These are phyloP conservation scores for Trichodelitschia bisporula DNA, from an alignment of 495 filamentous ascomycete species.

Conservation along the genomic window DNA sequence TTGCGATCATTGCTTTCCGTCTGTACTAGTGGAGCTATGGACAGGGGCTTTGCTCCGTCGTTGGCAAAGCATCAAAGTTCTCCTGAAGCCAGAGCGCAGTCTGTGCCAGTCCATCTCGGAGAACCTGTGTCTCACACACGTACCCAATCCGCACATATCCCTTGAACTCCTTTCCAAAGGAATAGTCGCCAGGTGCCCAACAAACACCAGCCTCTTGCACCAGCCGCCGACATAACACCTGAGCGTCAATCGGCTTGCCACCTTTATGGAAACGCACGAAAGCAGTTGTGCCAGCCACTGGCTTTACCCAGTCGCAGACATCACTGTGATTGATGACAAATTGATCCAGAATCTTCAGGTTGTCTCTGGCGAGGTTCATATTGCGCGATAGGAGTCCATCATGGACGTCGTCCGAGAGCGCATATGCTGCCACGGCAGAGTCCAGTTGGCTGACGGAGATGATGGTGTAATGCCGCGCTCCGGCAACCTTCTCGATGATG, in stretches of 20 bases:
- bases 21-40: no score
- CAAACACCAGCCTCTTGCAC: conserved; percentile 51
- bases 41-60: no score
- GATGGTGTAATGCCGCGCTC: conserved; percentile 57
- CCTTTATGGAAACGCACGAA: conserved; percentile 43
- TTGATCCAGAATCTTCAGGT: conserved; percentile 38
- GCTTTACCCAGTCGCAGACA: conserved; percentile 47
- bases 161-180: conserved; percentile 56
- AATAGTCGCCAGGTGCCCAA: conserved; percentile 48
- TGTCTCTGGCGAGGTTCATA: conserved; percentile 40
- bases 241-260: conserved; percentile 46
- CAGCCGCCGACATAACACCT: conserved; percentile 43
- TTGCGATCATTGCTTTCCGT: no score
- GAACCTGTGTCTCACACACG: conserved; percentile 42
- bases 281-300: conserved; percentile 62
- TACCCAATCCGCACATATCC: conserved; percentile 67
- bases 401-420: conserved; percentile 37
- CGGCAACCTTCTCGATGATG: conserved; percentile 39
- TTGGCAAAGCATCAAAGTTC: conserved; percentile 26
- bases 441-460: conserved; percentile 69
- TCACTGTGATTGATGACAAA: conserved; percentile 41
- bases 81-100: conserved; percentile 37
- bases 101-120: conserved; percentile 39
- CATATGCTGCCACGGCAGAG: conserved; percentile 54
- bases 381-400: conserved; percentile 44